Conservation (phyloP, 176 grass and related monocot species). For the Thalia dealbata region DNA sequence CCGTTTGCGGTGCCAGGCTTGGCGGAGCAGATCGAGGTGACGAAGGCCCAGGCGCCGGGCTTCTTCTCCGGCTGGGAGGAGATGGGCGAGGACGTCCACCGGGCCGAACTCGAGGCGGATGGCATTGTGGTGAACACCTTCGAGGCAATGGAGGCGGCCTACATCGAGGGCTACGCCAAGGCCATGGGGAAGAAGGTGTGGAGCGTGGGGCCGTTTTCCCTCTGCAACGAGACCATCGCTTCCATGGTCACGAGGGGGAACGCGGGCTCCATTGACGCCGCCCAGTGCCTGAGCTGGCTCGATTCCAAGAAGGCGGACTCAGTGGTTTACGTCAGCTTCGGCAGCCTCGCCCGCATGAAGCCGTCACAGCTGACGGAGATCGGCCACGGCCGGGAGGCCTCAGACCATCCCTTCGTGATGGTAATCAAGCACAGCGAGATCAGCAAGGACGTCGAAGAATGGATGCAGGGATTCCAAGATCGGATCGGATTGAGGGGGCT, state of each 20-base stretch:
- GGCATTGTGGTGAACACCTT: constrained; percentile 64
- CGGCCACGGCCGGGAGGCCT: background rate
- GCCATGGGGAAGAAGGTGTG: constrained; percentile 36
- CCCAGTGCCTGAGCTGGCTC: constrained; percentile 1
- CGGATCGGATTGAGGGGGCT: background rate
- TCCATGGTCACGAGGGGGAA: background rate
- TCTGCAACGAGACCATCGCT: constrained; percentile 24
- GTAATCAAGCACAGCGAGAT: constrained; percentile 3
- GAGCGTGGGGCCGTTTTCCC: constrained; percentile 39
- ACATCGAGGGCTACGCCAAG: constrained; percentile 18
- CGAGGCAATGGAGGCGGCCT: constrained; percentile 31
- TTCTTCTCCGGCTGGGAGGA: constrained; percentile 6
- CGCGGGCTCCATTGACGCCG: background rate
- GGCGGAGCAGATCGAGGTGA: constrained; percentile 25
- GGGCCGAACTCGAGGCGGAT: constrained; percentile 37
- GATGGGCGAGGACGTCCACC: background rate
- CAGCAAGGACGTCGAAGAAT: background rate
- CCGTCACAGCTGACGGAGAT: constrained; percentile 1
- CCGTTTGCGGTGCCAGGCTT: constrained; percentile 28
- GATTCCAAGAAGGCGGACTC: constrained; percentile 4
- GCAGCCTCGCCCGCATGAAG: background rate
- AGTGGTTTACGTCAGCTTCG: background rate
- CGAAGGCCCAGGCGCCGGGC: constrained; percentile 28
- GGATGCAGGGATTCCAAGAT: background rate
- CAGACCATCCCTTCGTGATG: background rate